Evolutionary conservation across 129 eudicot genomes (phyloP), one percentile per base, ranked within the genome.

Genomic region (Artemisia argyi): DNA sequence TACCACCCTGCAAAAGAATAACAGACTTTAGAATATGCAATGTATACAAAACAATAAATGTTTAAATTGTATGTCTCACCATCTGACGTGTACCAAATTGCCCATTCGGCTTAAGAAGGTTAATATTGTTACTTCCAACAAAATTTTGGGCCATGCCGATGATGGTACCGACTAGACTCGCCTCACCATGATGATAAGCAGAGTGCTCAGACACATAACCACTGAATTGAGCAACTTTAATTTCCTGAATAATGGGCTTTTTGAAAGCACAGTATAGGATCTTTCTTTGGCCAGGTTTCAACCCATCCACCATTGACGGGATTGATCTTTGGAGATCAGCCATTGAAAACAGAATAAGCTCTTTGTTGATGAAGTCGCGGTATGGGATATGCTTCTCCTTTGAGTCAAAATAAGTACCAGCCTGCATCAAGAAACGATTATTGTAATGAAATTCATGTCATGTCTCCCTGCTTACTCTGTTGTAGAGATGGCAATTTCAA

Each of bases 121-220:
- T 90, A 30, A 94, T 80, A 61, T 94, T 94, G 70, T 94, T 94
- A 70, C 93, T 85, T 18, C 98, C 98, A 0, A 94, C 83, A 70
- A 70, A 94, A 70, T 94, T 81, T 70, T 94, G 98, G 35, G 98
- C 97, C 98, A 94, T 90, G 70, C 97, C 98, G 69, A 90, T 80
- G 17, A 94, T 90, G 19, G 98, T 94, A 24, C 85, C 64, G 1
- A 88, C 90, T 70, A 90, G 91, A 78, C 97, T 87, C 77, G 78
- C 86, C 80, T 94, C 98, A 57, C 97, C 98, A 69, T 94, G 98
- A 78, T 94, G 98, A 76, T 90, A 94, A 47, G 98, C 97, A 9
- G 94, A 94, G 58, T 90, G 86, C 78, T 86, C 93, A 48, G 97
- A 86, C 24, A 94, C 98, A 78, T 90, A 90, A 70, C 97, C 97